phyloP scores from a whole-genome alignment of 1,284 basidiomycete species.

The Trichosporon coremiiforme region DNA sequence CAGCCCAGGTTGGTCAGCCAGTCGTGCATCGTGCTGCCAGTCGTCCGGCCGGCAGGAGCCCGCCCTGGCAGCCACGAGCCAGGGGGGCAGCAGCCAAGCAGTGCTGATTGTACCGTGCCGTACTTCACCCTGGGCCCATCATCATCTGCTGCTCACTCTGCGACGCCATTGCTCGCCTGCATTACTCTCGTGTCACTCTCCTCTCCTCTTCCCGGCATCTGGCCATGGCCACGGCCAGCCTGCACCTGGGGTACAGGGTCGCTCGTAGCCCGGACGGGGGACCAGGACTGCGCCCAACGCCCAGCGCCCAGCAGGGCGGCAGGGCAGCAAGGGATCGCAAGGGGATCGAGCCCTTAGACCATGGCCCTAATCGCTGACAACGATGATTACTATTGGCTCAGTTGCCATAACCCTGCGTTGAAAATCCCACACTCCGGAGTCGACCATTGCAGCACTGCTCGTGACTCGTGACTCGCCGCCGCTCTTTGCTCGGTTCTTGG shows the following conservation, averaged over 20 bases:
- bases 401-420: neutral
- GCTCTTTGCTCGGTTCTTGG: neutral
- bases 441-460: neutral
- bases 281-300: neutral
- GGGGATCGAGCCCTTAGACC: constrained; percentile 10
- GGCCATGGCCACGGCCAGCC: constrained; percentile 7
- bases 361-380: constrained; percentile 8
- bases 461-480: neutral
- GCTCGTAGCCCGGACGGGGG: neutral
- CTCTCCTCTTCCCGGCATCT: neutral
- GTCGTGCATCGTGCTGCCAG: constrained; percentile 3
- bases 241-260: constrained; percentile 14
- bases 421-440: constrained; percentile 16
- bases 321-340: constrained; percentile 6
- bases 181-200: neutral
- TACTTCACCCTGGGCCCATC: neutral
- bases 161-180: neutral
- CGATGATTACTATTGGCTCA: neutral
- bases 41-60: constrained; percentile 1
- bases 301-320: neutral
- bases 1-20: neutral
- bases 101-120: constrained; percentile 7
- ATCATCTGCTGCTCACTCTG: constrained; percentile 5
- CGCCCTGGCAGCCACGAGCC: constrained; percentile 8
- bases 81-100: neutral